Evolutionary conservation across 345 rosid species (phyloP).

Genomic region (Salix suchowensis): DNA sequence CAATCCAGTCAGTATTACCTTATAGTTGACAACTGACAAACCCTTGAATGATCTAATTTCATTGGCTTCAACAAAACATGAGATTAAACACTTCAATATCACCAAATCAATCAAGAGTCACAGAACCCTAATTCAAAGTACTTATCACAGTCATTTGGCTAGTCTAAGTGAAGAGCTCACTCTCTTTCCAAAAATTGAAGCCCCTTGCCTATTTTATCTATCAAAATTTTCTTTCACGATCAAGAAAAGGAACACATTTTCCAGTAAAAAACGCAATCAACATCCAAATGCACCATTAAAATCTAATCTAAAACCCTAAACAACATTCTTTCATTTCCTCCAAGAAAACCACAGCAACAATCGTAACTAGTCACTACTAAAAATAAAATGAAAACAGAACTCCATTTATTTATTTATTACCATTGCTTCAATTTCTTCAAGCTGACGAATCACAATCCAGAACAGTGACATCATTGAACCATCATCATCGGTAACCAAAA

Average conservation of each 20-base stretch:
- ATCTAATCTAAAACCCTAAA: neutral
- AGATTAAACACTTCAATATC: neutral
- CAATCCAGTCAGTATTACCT: neutral
- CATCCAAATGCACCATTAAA: neutral
- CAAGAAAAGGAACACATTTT: neutral
- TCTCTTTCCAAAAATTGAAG: neutral
- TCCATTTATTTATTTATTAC: constrained; percentile 19
- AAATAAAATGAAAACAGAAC: neutral
- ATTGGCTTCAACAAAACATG: neutral
- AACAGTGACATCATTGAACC: constrained; percentile 58
- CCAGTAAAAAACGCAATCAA: neutral
- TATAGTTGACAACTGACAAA: neutral
- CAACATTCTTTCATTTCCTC: neutral
- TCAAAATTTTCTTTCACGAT: neutral
- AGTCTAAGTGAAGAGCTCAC: neutral
- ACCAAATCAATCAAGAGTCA: neutral
- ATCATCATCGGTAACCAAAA: constrained; percentile 32
- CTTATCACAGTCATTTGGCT: neutral
- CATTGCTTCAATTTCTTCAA: constrained; percentile 58
- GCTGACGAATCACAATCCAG: constrained; percentile 50
- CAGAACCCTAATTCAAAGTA: neutral
- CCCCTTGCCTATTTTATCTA: neutral
- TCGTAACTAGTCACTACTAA: neutral
- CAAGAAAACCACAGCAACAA: neutral
- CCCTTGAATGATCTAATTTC: neutral